A percentile compares a stretch with the other conserved stretches of the same genome.
Conservation (phyloP, 306 rosid species). For the Fagus crenata region DNA sequence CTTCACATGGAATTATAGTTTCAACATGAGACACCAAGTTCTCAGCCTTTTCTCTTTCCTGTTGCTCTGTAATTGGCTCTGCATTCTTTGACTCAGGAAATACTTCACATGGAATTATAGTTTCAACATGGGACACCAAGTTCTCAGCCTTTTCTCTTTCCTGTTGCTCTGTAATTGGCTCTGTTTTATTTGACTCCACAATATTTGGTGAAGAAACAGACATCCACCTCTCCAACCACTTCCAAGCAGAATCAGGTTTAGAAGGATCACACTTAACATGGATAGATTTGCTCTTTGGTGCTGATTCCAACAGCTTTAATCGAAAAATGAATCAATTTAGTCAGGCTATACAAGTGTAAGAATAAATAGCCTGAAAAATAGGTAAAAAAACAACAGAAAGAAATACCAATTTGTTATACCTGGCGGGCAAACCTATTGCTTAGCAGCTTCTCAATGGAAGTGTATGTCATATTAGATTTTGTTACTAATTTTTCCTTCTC, state of each 20-base stretch:
- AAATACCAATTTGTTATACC: slow-evolving; percentile 46
- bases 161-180: slow-evolving; percentile 37
- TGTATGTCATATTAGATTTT: slow-evolving; percentile 40
- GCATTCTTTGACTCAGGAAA: slow-evolving; percentile 33
- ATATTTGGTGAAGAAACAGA: slow-evolving; percentile 49
- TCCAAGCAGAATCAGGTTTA: slow-evolving; percentile 87
- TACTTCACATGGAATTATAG: slow-evolving; percentile 40
- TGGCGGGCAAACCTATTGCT: slow-evolving; percentile 76
- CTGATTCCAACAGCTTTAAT: slow-evolving; percentile 70
- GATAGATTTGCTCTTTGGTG: slow-evolving; percentile 67
- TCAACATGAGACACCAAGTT: slow-evolving; percentile 36
- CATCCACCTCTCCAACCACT: slow-evolving; percentile 98
- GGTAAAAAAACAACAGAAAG: slow-evolving; percentile 14
- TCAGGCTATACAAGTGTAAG: background rate
- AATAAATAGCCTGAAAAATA: slow-evolving; percentile 13
- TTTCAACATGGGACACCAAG: slow-evolving; percentile 36
- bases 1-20: slow-evolving; percentile 41
- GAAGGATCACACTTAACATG: slow-evolving; percentile 76
- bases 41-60: slow-evolving; percentile 36
- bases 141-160: slow-evolving; percentile 36
- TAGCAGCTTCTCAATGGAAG: slow-evolving; percentile 71
- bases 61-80: slow-evolving; percentile 38
- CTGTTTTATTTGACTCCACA: slow-evolving; percentile 37
- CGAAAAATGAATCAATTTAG: slow-evolving; percentile 23
- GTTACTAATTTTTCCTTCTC: slow-evolving; percentile 34